phyloP scores from a whole-genome alignment of 495 filamentous ascomycete genomes.

The Xylaria venustula region DNA sequence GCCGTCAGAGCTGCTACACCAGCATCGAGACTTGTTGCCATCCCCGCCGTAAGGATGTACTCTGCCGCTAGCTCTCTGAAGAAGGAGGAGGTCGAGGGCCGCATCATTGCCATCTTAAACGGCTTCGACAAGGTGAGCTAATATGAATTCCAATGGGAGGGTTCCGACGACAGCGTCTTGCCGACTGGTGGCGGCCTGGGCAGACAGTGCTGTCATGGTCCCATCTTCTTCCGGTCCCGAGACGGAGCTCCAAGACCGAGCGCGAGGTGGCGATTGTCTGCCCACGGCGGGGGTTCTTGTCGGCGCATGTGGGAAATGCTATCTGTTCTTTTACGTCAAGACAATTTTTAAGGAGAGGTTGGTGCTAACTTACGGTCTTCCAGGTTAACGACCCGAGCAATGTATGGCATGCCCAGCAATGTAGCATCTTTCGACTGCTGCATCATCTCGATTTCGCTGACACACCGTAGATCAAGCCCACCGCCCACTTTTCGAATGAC shows the following conservation, averaged over 20 bases:
- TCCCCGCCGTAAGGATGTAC: conserved; percentile 74
- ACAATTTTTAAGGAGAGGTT: conserved; percentile 1
- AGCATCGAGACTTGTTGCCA: conserved; percentile 48
- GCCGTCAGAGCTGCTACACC: conserved; percentile 51
- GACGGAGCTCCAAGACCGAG: background rate
- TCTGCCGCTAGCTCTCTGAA: conserved; percentile 73
- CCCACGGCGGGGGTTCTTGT: background rate
- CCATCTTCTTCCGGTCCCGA: background rate
- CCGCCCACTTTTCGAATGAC: conserved; percentile 92
- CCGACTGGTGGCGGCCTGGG: background rate
- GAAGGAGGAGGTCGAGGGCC: conserved; percentile 82
- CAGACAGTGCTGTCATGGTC: background rate
- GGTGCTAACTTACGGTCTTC: conserved; percentile 23
- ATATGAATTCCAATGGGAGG: background rate
- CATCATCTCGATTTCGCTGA: conserved; percentile 18
- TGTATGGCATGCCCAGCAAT: conserved; percentile 48
- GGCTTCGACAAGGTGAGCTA: conserved; percentile 93
- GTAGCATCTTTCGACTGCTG: background rate
- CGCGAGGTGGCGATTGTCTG: background rate
- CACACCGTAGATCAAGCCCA: conserved; percentile 64
- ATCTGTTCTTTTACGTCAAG: background rate
- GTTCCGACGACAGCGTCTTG: background rate
- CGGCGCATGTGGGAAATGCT: background rate
- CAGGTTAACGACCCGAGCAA: conserved; percentile 74
- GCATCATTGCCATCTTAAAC: conserved; percentile 87